Evolutionary conservation across 805 yeast species (phyloP).

Genomic region (Pichia cephalocereana): DNA sequence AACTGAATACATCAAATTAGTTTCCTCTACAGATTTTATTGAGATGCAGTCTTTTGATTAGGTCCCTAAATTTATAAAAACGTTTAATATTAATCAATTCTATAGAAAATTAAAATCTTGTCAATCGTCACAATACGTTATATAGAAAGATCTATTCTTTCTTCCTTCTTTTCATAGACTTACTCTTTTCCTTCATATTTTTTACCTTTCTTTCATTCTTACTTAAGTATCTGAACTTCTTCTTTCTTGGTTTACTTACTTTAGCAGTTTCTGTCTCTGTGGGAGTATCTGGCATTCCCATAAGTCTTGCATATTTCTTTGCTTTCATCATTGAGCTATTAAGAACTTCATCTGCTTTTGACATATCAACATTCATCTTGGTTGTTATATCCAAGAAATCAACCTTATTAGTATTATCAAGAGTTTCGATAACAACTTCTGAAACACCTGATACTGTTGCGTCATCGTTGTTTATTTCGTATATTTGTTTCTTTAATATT

Average conservation of each 20-base stretch:
- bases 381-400: slow-evolving; percentile 38
- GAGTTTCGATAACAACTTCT: slow-evolving; percentile 47
- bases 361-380: slow-evolving; percentile 62
- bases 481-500: slow-evolving; percentile 37
- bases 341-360: slow-evolving; percentile 57
- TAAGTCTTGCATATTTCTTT: slow-evolving; percentile 65
- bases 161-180: slow-evolving; percentile 18
- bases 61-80: no score
- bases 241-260: slow-evolving; percentile 38
- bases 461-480: slow-evolving; percentile 27
- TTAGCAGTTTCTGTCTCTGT: slow-evolving; percentile 19
- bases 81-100: no score
- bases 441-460: slow-evolving; percentile 37
- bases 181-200: slow-evolving; percentile 33
- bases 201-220: slow-evolving; percentile 65
- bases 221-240: slow-evolving; percentile 82
- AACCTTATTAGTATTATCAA: slow-evolving; percentile 35
- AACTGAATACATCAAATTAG: slow-evolving; percentile 44
- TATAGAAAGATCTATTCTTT: slow-evolving; percentile 12
- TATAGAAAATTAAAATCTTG: no score
- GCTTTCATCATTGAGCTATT: slow-evolving; percentile 72
- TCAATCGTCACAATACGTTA: neutral
- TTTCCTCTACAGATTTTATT: slow-evolving; percentile 9
- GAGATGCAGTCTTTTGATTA: slow-evolving; percentile 16
- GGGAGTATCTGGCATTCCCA: slow-evolving; percentile 42